Evolutionary conservation across 768 basidiomycete genomes (phyloP).

Genomic region (Russula brevipes): DNA sequence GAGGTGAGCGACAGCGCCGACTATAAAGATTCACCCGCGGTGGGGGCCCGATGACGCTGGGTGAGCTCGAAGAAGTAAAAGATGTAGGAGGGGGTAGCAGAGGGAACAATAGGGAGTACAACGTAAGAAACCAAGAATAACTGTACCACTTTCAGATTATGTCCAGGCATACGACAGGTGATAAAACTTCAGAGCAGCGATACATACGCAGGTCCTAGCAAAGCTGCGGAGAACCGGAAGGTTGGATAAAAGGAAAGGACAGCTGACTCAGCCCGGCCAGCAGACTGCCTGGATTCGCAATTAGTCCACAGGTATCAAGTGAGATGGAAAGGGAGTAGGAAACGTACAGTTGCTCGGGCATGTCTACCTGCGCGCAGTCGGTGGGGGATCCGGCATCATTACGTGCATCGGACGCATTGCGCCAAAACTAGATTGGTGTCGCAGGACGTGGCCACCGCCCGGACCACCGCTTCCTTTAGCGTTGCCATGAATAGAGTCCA

Average conservation of each 20-base stretch:
- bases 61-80: too few species aligned
- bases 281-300: slow-evolving; percentile 13
- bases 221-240: neutral
- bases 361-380: slow-evolving; percentile 4
- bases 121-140: too few species aligned
- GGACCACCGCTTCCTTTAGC: neutral
- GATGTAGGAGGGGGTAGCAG: too few species aligned
- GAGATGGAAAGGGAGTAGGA: neutral
- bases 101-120: too few species aligned
- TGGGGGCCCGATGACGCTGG: too few species aligned
- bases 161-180: neutral
- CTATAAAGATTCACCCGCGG: too few species aligned
- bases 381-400: slow-evolving; percentile 31
- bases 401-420: slow-evolving; percentile 30
- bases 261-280: slow-evolving; percentile 18
- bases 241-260: neutral
- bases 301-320: neutral
- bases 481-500: slow-evolving; percentile 19
- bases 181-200: neutral
- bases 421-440: slow-evolving; percentile 33
- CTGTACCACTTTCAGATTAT: neutral
- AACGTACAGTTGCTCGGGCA: neutral
- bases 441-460: slow-evolving; percentile 21
- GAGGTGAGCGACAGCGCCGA: too few species aligned
- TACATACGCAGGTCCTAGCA: neutral